phyloP scores from a whole-genome alignment of 306 rosid species.

The Notholithocarpus densiflorus region DNA sequence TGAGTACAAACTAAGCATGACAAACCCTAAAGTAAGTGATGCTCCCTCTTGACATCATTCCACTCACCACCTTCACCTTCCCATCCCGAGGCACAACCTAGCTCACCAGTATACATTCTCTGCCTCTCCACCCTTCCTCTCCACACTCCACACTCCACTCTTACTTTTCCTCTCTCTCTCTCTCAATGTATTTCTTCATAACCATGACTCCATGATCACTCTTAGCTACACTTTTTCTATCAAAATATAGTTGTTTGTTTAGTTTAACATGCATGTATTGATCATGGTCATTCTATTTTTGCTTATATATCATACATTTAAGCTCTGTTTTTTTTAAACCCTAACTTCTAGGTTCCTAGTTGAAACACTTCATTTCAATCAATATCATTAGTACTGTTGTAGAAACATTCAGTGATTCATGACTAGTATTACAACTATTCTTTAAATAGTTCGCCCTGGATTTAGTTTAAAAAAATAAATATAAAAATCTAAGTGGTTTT shows the following conservation, averaged over 20 bases:
- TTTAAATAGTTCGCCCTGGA: no score
- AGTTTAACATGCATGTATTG: neutral
- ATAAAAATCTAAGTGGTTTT: no score
- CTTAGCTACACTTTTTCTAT: neutral
- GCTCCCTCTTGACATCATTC: constrained; percentile 93
- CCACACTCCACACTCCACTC: constrained; percentile 10
- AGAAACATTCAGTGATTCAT: no score
- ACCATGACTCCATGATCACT: neutral
- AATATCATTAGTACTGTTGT: no score
- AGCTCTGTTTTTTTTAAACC: no score
- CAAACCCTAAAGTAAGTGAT: constrained; percentile 88
- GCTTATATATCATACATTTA: neutral
- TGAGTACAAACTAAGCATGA: constrained; percentile 97
- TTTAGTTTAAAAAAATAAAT: no score
- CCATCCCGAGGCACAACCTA: constrained; percentile 76
- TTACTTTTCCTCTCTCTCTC: neutral
- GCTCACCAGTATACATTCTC: constrained; percentile 50
- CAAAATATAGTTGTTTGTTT: neutral
- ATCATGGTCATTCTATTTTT: neutral
- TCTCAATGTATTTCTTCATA: neutral
- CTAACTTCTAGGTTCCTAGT: no score
- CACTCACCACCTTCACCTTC: constrained; percentile 94
- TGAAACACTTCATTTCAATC: no score
- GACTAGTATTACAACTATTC: no score
- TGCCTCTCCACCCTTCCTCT: constrained; percentile 34